Conservation (phyloP, 192 early-diverging fungal genomes). For the Rhizophagus clarus region DNA sequence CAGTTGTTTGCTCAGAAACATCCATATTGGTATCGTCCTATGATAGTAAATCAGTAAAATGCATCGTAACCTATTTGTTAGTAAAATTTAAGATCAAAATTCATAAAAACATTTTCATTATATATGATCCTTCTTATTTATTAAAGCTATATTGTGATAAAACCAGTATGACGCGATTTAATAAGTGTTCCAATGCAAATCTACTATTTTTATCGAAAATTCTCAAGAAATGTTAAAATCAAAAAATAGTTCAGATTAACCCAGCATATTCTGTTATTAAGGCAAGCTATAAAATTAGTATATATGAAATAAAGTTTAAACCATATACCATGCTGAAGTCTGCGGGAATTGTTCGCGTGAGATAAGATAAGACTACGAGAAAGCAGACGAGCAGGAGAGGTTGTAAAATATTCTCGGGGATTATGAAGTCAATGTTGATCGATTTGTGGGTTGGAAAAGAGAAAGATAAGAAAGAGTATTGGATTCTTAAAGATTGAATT, state of each 20-base stretch:
- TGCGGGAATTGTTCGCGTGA: slow-evolving; percentile 29
- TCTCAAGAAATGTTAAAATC: background rate
- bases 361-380: slow-evolving; percentile 23
- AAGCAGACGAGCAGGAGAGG: slow-evolving; percentile 34
- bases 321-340: slow-evolving; percentile 32
- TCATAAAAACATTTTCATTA: background rate
- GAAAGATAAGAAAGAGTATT: slow-evolving; percentile 19
- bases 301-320: background rate
- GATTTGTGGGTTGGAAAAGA: slow-evolving; percentile 18
- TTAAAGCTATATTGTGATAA: background rate
- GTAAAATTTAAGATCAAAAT: background rate
- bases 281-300: background rate
- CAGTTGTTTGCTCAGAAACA: slow-evolving; percentile 31
- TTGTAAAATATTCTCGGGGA: slow-evolving; percentile 27
- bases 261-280: slow-evolving; percentile 2
- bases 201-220: background rate
- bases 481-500: slow-evolving; percentile 26
- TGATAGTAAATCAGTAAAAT: background rate
- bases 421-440: slow-evolving; percentile 37
- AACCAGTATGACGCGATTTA: background rate
- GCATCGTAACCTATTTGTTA: slow-evolving; percentile 13
- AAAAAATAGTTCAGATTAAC: background rate
- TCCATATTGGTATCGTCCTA: slow-evolving; percentile 39
- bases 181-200: background rate
- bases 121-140: background rate